Evolutionary conservation across 2,329 filamentous ascomycete species (phyloP).

Genomic region (Cladosporium sp.): DNA sequence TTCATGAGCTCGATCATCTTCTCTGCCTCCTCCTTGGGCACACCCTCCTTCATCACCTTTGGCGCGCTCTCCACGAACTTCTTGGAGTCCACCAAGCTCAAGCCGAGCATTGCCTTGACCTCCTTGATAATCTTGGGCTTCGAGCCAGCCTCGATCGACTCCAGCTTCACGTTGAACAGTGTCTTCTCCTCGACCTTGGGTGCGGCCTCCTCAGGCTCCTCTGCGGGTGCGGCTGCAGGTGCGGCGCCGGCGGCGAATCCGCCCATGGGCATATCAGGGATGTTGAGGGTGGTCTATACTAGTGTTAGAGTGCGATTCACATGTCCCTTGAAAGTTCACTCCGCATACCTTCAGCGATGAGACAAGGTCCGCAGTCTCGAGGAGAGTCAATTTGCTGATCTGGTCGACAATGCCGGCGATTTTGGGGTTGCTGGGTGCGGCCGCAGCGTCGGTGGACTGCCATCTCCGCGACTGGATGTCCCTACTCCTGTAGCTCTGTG

Average conservation of each 20-base stretch:
- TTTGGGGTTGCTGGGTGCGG: constrained; percentile 70
- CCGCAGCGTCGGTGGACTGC: constrained; percentile 74
- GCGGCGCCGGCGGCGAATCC: constrained; percentile 75
- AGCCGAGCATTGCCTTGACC: constrained; percentile 90
- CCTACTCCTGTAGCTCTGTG: constrained; percentile 20
- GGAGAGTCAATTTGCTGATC: constrained; percentile 94
- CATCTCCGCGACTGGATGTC: constrained; percentile 64
- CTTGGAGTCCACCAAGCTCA: constrained; percentile 98
- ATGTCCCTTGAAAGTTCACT: background rate
- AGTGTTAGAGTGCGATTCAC: constrained; percentile 11
- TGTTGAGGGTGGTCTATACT: constrained; percentile 85
- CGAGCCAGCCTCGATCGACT: constrained; percentile 79
- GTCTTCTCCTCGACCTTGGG: constrained; percentile 91
- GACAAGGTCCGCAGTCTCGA: constrained; percentile 97
- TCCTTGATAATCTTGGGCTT: constrained; percentile 99
- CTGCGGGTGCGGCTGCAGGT: constrained; percentile 61
- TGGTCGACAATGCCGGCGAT: constrained; percentile 94
- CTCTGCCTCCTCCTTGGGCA: constrained; percentile 98
- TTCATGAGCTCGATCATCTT: constrained; percentile 97
- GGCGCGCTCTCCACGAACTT: constrained; percentile 99
- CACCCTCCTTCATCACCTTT: constrained; percentile 98
- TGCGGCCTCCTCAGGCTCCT: constrained; percentile 80
- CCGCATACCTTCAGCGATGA: constrained; percentile 81
- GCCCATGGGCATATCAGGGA: constrained; percentile 94
- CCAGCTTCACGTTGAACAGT: constrained; percentile 92